Evolutionary conservation across 257 asterid species (phyloP).

Genomic region (Nicotiana tabacum): DNA sequence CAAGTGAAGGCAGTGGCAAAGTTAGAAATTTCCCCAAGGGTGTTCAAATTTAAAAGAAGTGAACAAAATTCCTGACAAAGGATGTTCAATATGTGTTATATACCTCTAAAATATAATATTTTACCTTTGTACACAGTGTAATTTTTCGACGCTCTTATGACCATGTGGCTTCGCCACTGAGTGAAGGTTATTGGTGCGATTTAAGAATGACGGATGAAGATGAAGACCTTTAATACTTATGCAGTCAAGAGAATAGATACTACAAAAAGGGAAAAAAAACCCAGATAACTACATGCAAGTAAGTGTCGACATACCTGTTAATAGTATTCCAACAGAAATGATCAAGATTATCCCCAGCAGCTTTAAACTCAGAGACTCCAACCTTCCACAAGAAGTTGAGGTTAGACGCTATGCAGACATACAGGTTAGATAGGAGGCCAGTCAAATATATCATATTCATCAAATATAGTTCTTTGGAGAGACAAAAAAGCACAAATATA

Average conservation of each 20-base stretch:
- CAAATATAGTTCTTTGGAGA: not conserved
- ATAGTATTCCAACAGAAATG: conserved; percentile 76
- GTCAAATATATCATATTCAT: not conserved
- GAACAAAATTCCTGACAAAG: no score
- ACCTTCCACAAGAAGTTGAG: conserved; percentile 41
- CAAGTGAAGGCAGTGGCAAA: not conserved
- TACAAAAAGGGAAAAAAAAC: not conserved
- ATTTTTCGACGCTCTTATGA: no score
- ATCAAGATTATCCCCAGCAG: conserved; percentile 75
- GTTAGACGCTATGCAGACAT: not conserved
- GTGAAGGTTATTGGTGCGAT: not conserved
- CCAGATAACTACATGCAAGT: not conserved
- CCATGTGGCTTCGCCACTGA: no score
- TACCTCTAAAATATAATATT: no score
- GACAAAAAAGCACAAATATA: no score
- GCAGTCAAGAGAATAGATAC: not conserved
- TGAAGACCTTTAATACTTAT: not conserved
- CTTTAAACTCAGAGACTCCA: conserved; percentile 95
- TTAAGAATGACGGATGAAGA: not conserved
- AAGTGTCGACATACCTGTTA: conserved; percentile 59
- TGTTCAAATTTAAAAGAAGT: no score
- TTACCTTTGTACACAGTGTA: no score
- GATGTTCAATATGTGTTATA: no score
- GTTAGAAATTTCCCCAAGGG: no score
- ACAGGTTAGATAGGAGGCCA: not conserved